Evolutionary conservation across 257 asterid species (phyloP), one percentile per base, ranked within the genome.

Genomic region (Knoxia roxburghii): DNA sequence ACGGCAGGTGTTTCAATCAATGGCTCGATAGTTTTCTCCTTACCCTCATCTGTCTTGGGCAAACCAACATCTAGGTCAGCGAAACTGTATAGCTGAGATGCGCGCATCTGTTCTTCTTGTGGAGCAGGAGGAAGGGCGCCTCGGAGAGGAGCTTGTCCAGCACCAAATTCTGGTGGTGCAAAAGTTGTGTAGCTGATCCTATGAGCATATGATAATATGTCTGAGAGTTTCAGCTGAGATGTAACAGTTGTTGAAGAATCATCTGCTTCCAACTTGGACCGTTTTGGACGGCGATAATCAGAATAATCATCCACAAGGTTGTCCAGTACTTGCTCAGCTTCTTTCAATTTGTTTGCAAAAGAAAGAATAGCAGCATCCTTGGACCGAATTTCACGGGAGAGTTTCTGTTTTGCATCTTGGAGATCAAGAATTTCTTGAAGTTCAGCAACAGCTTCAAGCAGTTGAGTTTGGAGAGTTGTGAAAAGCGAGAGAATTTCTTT

Each of bases 101-200:
- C 97, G 5, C 97, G 94, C 97, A 94, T 82, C 58, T 94, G 99
- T 79, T 94, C 97, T 37, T 94, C 99, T 76, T 90, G 99, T 12
- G 96, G 97, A 39, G 99, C 97, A 0, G 97, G 97, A 24, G 96
- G 96, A 32, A 94, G 92, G 14, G 95, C 95, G 27, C 99, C 96
- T 7, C 91, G 81, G 13, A 86, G 95, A 33, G 99, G 91, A 24
- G 80, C 96, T 65, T 67, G 77, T 11, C 97, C 96, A 49, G 91
- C 86, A n/a, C 97, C 97, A 39, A 85, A 87, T 73, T 85, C 95
- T 17, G 99, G 97, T 52, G 99, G 99, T 8, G 97, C 99, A 45
- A 90, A 94, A 30, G 99, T 90, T 12, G 96, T 93, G 86, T 93
- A 93, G 79, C 97, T 93, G 64, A 93, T 85, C 75, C 75, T 83